phyloP scores from a whole-genome alignment of 2,329 filamentous ascomycete genomes.

The Fusarium caatingaense region DNA sequence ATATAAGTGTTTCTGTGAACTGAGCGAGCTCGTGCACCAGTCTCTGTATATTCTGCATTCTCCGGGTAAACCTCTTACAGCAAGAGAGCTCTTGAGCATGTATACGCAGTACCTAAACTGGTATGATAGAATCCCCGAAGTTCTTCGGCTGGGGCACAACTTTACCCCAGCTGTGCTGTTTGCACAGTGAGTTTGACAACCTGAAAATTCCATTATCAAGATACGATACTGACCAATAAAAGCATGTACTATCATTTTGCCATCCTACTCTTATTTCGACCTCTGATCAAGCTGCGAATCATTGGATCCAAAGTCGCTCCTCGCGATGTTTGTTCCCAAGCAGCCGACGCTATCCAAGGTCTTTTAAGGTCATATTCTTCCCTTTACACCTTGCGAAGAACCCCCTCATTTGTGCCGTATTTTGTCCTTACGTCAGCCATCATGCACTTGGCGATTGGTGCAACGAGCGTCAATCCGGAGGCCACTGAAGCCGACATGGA shows the following conservation, averaged over 20 bases:
- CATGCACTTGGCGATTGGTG: slow-evolving; percentile 68
- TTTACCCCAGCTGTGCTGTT: slow-evolving; percentile 80
- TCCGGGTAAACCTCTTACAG: slow-evolving; percentile 72
- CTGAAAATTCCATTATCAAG: neutral
- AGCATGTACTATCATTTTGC: slow-evolving; percentile 79
- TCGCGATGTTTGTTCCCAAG: slow-evolving; percentile 72
- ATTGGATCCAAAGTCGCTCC: slow-evolving; percentile 72
- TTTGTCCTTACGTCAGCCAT: slow-evolving; percentile 71
- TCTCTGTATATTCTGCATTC: slow-evolving; percentile 79
- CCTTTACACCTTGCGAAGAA: slow-evolving; percentile 67
- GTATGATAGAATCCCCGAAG: slow-evolving; percentile 75
- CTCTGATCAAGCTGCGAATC: slow-evolving; percentile 73
- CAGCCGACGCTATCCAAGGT: slow-evolving; percentile 69
- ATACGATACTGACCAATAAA: slow-evolving; percentile 3
- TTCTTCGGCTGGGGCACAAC: slow-evolving; percentile 72
- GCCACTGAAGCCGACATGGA: slow-evolving; percentile 46
- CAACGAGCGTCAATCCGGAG: slow-evolving; percentile 47
- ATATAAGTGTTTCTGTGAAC: slow-evolving; percentile 75
- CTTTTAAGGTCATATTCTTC: slow-evolving; percentile 68
- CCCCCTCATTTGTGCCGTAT: slow-evolving; percentile 70
- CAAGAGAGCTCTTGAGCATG: slow-evolving; percentile 69
- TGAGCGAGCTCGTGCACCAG: slow-evolving; percentile 79
- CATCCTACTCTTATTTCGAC: slow-evolving; percentile 79
- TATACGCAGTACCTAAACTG: slow-evolving; percentile 78
- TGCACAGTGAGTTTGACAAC: slow-evolving; percentile 69